Evolutionary conservation across 768 basidiomycete genomes (phyloP), one percentile per base, ranked within the genome.

Genomic region (Lanmaoa pseudosensibilis): DNA sequence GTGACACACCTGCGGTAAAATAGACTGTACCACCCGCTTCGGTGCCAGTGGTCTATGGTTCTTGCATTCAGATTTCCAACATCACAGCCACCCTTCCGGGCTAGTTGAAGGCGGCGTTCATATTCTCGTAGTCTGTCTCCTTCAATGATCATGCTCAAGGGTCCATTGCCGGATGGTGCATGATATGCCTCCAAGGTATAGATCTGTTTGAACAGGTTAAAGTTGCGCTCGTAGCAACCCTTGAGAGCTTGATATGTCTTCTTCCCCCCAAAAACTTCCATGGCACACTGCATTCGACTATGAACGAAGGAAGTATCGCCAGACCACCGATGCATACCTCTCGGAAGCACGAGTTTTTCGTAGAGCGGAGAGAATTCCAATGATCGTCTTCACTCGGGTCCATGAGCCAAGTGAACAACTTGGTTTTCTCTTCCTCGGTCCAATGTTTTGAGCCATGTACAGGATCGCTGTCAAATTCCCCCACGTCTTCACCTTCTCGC

Each of bases 211-310:
- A 90, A 92, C 16, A 90, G 73, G 62, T 90, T 90, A 62, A 92
- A 88, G 62, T 90, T 91, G 65, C 89, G 87, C 67, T 92, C 88
- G 59, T 89, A 92, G 65, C 89, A 91, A 21, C 89, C 88, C 73
- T 92, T 92, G 53, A 92, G 78, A 1, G 89, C 89, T 65, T 90
- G 88, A 59, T 90, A 91, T 15, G 88, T 88, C 70, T 92, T 92
- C 72, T 88, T 87, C 50, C 82, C 80, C 4, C 79, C 83, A 61
- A 90, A 92, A 8, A 91, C 83, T 54, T 88, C 82, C 25, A 73
- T 57, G 0, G 89, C 85, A 63, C 88, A 90, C 89, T 92, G 62
- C 39, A 32, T 4, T 45, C 23, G 10, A 44, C 25, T 9, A 21
- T 69, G 51, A 58, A 54, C 21, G 12, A 50, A 39, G 5, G 12